These are phyloP conservation scores for Oleoguttula mirabilis DNA, from an alignment of 495 filamentous ascomycete species.

Conservation along the genomic window DNA sequence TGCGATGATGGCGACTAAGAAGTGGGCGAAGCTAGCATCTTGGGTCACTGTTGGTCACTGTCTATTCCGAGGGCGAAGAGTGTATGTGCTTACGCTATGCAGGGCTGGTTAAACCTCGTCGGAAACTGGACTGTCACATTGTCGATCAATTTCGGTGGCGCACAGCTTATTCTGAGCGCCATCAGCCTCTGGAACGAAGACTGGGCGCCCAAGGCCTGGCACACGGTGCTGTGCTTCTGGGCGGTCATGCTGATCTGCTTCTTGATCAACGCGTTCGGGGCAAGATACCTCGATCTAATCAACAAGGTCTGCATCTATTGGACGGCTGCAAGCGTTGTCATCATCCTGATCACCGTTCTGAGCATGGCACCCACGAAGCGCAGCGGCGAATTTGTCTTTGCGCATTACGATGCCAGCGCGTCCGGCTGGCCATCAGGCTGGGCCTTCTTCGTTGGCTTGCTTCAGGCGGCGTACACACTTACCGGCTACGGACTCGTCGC, in stretches of 20 bases:
- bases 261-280: conserved; percentile 45
- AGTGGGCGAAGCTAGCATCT: conserved; percentile 36
- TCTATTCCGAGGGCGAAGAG: not conserved
- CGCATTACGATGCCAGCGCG: conserved; percentile 44
- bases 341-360: conserved; percentile 47
- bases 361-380: conserved; percentile 41
- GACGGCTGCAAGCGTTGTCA: conserved; percentile 48
- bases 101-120: conserved; percentile 38
- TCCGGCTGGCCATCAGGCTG: conserved; percentile 45
- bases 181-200: conserved; percentile 50
- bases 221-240: conserved; percentile 56
- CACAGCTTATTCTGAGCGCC: conserved; percentile 48
- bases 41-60: conserved; percentile 29
- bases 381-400: conserved; percentile 48
- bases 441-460: conserved; percentile 41
- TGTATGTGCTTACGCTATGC: not conserved
- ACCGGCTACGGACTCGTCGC: conserved; percentile 53
- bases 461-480: conserved; percentile 45
- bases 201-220: conserved; percentile 49
- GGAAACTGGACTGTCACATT: conserved; percentile 44
- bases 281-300: conserved; percentile 48
- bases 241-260: conserved; percentile 47
- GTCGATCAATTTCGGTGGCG: conserved; percentile 41
- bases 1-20: conserved; percentile 37
- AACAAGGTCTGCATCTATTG: conserved; percentile 59